These are phyloP conservation scores for Aphanomyces astaci DNA, from an alignment of 352 stramenopile genomes.

Conservation along the genomic window DNA sequence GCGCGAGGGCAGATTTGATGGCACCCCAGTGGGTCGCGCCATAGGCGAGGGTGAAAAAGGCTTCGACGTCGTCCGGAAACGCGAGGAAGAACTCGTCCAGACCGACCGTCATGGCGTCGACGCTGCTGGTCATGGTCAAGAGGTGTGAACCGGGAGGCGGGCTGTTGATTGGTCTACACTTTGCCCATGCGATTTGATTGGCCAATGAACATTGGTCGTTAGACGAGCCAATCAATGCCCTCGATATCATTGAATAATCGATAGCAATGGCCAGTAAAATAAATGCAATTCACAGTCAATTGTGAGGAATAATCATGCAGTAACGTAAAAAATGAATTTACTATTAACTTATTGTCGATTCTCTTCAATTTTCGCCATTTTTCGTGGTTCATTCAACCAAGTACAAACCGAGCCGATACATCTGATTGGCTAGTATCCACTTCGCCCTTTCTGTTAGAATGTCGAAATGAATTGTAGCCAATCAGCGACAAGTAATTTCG, in stretches of 20 bases:
- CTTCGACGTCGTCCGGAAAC: conserved; percentile 61
- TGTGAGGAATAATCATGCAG: too few relatives aligned
- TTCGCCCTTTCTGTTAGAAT: too few relatives aligned
- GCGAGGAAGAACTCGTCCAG: conserved; percentile 57
- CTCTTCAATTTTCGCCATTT: too few relatives aligned
- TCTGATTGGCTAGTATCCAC: too few relatives aligned
- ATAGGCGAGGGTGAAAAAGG: conserved; percentile 50
- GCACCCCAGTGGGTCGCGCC: conserved; percentile 49
- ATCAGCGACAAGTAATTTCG: too few relatives aligned
- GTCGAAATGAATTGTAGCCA: too few relatives aligned
- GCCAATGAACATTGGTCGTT: neutral
- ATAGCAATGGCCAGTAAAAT: too few relatives aligned
- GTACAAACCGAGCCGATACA: too few relatives aligned
- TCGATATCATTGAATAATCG: neutral
- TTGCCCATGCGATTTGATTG: neutral
- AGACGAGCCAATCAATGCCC: neutral
- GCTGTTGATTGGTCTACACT: conserved; percentile 10
- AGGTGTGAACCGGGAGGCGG: neutral
- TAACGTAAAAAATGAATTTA: too few relatives aligned
- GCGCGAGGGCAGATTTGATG: conserved; percentile 67
- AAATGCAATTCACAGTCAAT: too few relatives aligned
- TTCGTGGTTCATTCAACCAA: too few relatives aligned
- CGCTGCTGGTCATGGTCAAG: neutral
- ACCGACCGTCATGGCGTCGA: neutral
- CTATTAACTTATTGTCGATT: too few relatives aligned